These are phyloP conservation scores for Diaporthe sp. DNA, from an alignment of 2,329 filamentous ascomycete species.

Conservation along the genomic window DNA sequence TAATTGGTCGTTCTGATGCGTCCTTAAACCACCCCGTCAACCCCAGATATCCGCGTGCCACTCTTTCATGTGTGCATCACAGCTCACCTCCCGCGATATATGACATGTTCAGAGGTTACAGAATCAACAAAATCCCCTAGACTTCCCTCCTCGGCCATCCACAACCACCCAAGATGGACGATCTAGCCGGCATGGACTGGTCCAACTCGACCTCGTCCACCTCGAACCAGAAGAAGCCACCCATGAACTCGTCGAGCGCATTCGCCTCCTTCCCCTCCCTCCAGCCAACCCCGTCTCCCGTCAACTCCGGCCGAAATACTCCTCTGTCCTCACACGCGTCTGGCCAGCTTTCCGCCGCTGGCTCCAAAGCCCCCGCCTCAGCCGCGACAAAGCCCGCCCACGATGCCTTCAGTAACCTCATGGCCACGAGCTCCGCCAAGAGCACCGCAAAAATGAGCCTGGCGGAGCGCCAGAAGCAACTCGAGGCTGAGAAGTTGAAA, in stretches of 20 bases:
- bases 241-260: slow-evolving; percentile 58
- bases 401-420: slow-evolving; percentile 85
- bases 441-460: slow-evolving; percentile 79
- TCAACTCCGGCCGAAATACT: slow-evolving; percentile 68
- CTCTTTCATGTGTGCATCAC: slow-evolving; percentile 28
- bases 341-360: slow-evolving; percentile 50
- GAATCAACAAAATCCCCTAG: slow-evolving; percentile 40
- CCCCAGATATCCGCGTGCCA: slow-evolving; percentile 8
- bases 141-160: slow-evolving; percentile 4
- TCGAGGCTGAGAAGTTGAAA: slow-evolving; percentile 74
- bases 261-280: slow-evolving; percentile 63
- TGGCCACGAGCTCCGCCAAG: slow-evolving; percentile 74
- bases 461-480: slow-evolving; percentile 80
- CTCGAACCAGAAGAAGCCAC: slow-evolving; percentile 54
- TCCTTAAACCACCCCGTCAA: background rate
- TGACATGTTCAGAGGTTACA: slow-evolving; percentile 41
- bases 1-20: background rate
- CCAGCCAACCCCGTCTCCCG: slow-evolving; percentile 68
- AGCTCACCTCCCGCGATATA: slow-evolving; percentile 11
- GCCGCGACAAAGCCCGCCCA: slow-evolving; percentile 63
- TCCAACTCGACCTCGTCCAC: slow-evolving; percentile 55
- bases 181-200: slow-evolving; percentile 73
- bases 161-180: slow-evolving; percentile 64
- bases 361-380: slow-evolving; percentile 53
- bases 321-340: slow-evolving; percentile 66